Evolutionary conservation across 352 stramenopile genomes (phyloP).

Genomic region (Phytophthora boehmeriae): DNA sequence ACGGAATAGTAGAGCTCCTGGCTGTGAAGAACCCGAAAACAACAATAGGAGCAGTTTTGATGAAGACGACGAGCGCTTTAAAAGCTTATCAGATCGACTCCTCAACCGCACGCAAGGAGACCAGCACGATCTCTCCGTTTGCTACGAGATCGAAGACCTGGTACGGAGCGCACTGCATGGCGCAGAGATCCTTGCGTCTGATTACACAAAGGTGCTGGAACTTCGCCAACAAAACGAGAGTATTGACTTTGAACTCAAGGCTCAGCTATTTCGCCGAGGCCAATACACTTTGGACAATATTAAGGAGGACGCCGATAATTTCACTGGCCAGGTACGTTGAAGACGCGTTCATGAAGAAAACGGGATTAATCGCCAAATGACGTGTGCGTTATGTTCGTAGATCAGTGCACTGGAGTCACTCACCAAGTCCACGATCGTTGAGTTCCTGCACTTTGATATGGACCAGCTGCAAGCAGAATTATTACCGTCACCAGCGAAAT

Average conservation of each 20-base stretch:
- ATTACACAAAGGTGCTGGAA: conserved; percentile 41
- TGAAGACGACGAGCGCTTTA: conserved; percentile 15
- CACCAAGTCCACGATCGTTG: conserved; percentile 22
- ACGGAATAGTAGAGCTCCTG: background rate
- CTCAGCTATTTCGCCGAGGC: conserved; percentile 40
- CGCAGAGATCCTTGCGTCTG: conserved; percentile 28
- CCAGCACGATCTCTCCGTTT: conserved; percentile 34
- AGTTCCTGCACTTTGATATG: conserved; percentile 58
- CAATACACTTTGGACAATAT: conserved; percentile 56
- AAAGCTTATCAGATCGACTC: conserved; percentile 26
- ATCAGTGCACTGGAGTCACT: conserved; percentile 28
- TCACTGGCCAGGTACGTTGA: conserved; percentile 45
- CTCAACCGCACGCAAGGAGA: conserved; percentile 45
- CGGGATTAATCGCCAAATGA: background rate
- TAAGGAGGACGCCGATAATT: conserved; percentile 38
- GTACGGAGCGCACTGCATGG: conserved; percentile 30
- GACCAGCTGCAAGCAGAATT: conserved; percentile 41
- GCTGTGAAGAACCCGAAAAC: background rate
- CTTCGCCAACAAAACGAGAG: conserved; percentile 49
- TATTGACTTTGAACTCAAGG: conserved; percentile 56
- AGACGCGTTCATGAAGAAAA: background rate
- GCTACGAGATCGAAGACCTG: conserved; percentile 50
- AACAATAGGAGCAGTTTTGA: background rate
- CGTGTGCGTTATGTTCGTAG: conserved; percentile 4
- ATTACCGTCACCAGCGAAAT: conserved; percentile 46